Evolutionary conservation across 257 asterid species (phyloP).

Genomic region (Salvia miltiorrhiza): DNA sequence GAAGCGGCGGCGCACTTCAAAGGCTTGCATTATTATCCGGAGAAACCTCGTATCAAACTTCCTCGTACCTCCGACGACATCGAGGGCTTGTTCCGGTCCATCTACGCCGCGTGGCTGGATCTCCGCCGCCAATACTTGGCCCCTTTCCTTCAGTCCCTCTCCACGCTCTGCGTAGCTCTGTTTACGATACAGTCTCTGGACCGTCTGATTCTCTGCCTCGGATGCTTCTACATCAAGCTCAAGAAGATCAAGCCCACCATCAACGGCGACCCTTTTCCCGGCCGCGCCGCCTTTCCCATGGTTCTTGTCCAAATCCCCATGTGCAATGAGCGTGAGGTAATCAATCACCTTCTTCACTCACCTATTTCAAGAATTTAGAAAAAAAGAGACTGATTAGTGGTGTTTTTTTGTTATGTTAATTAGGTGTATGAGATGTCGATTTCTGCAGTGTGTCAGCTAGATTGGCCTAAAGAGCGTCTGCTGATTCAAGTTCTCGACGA

Average conservation of each 20-base stretch:
- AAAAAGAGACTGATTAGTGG: background rate
- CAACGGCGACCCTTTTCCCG: conserved; percentile 32
- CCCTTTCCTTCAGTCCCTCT: conserved; percentile 41
- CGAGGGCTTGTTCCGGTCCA: conserved; percentile 33
- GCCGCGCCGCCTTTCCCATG: conserved; percentile 50
- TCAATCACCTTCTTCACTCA: no score
- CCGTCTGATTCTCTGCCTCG: conserved; percentile 53
- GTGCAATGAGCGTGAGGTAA: conserved; percentile 75
- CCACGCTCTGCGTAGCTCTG: conserved; percentile 49
- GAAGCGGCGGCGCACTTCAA: conserved; percentile 48
- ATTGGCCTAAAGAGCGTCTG: conserved; percentile 63
- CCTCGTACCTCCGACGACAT: conserved; percentile 35
- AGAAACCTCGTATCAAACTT: conserved; percentile 21
- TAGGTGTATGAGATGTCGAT: conserved; percentile 73
- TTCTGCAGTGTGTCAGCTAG: conserved; percentile 62
- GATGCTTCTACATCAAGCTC: conserved; percentile 53
- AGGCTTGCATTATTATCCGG: conserved; percentile 55
- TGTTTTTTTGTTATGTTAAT: background rate
- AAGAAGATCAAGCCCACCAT: conserved; percentile 53
- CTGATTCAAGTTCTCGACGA: conserved; percentile 70
- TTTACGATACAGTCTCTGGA: conserved; percentile 58
- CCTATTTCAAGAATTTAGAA: background rate
- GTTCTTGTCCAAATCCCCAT: conserved; percentile 81
- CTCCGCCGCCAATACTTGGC: conserved; percentile 43
- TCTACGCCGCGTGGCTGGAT: conserved; percentile 56